Conservation (phyloP, 495 filamentous ascomycete genomes). For the Penicillium bialowiezense region DNA sequence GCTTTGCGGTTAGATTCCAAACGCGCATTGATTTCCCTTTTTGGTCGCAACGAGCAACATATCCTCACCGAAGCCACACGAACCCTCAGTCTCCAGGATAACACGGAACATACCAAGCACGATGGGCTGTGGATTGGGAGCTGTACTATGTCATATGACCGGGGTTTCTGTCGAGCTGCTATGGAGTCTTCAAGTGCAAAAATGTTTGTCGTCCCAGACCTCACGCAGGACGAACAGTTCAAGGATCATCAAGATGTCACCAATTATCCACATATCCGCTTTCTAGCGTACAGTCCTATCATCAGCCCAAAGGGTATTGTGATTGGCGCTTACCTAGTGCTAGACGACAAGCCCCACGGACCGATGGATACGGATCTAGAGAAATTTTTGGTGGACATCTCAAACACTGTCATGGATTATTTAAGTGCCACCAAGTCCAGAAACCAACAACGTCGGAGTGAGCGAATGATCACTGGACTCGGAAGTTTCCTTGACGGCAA, state of each 20-base stretch:
- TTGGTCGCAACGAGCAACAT: slow-evolving; percentile 54
- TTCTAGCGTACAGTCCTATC: slow-evolving; percentile 40
- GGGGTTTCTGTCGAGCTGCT: slow-evolving; percentile 43
- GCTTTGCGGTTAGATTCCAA: slow-evolving; percentile 48
- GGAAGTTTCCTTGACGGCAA: slow-evolving; percentile 20
- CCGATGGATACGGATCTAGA: background rate
- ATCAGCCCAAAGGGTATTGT: slow-evolving; percentile 13
- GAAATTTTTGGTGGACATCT: slow-evolving; percentile 10
- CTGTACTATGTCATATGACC: slow-evolving; percentile 37
- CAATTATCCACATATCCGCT: slow-evolving; percentile 47
- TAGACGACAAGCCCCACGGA: slow-evolving; percentile 15
- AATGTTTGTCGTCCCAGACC: slow-evolving; percentile 14
- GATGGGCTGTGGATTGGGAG: slow-evolving; percentile 42
- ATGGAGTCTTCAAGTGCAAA: slow-evolving; percentile 10
- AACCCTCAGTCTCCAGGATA: slow-evolving; percentile 43
- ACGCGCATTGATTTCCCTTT: slow-evolving; percentile 55
- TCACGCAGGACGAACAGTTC: slow-evolving; percentile 25
- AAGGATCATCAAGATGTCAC: slow-evolving; percentile 15
- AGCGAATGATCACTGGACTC: slow-evolving; percentile 19
- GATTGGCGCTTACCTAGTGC: slow-evolving; percentile 14
- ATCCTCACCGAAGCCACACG: slow-evolving; percentile 61
- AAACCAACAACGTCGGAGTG: slow-evolving; percentile 10
- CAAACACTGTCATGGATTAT: slow-evolving; percentile 16
- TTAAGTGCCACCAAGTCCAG: slow-evolving; percentile 3
- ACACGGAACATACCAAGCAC: slow-evolving; percentile 23